Evolutionary conservation across 2,329 filamentous ascomycete species (phyloP).

Genomic region (Escovopsis weberi): DNA sequence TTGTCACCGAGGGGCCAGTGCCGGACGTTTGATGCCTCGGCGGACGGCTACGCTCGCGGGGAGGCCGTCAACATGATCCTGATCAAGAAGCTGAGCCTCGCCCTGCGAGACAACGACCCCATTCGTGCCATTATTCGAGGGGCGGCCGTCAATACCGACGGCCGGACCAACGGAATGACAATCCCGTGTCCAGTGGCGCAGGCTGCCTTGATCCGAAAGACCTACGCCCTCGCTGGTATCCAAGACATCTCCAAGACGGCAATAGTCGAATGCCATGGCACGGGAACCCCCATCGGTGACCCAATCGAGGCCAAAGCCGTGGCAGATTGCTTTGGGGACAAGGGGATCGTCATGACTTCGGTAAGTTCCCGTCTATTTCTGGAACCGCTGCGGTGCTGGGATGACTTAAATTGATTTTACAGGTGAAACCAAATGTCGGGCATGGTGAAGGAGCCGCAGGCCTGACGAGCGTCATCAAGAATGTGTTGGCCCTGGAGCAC

Average conservation of each 20-base stretch:
- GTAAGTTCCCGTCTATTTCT: slow-evolving; percentile 4
- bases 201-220: slow-evolving; percentile 14
- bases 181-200: slow-evolving; percentile 20
- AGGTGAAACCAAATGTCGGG: slow-evolving; percentile 19
- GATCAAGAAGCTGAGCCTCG: slow-evolving; percentile 27
- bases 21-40: slow-evolving; percentile 15
- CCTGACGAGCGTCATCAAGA: slow-evolving; percentile 16
- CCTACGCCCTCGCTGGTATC: slow-evolving; percentile 13
- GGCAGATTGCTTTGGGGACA: slow-evolving; percentile 11
- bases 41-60: slow-evolving; percentile 28
- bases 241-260: slow-evolving; percentile 6
- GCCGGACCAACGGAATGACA: slow-evolving; percentile 24
- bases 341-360: slow-evolving; percentile 10
- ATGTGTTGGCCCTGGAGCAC: slow-evolving; percentile 15
- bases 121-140: slow-evolving; percentile 19
- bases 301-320: slow-evolving; percentile 23
- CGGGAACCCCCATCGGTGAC: slow-evolving; percentile 25
- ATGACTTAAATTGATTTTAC: neutral
- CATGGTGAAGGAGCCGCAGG: slow-evolving; percentile 17
- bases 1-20: slow-evolving; percentile 13
- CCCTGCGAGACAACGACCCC: slow-evolving; percentile 25
- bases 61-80: slow-evolving; percentile 22
- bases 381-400: too few relatives aligned
- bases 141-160: slow-evolving; percentile 22
- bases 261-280: slow-evolving; percentile 13